Percentiles rank a stretch among this genome's conserved stretches.
Evolutionary conservation across 768 basidiomycete species (phyloP).

Genomic region (Termitomyces sp.): DNA sequence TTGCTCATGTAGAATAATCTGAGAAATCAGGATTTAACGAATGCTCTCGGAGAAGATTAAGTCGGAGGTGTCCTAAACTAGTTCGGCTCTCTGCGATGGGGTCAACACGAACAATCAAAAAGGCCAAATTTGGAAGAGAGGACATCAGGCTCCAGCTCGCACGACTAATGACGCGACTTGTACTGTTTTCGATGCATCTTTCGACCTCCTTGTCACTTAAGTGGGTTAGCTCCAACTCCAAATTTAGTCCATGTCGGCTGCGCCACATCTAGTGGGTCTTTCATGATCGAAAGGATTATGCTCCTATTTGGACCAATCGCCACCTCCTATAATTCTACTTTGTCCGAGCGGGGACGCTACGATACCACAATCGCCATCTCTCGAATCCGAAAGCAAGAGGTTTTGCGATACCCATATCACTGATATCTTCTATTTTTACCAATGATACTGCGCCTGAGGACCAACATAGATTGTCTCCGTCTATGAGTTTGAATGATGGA

Average conservation of each 20-base stretch:
- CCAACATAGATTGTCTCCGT: neutral
- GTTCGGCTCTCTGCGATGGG: neutral
- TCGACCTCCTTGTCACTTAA: neutral
- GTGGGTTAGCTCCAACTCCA: neutral
- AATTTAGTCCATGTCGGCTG: neutral
- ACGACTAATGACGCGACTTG: neutral
- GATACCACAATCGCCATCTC: neutral
- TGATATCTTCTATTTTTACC: neutral
- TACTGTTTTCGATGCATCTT: neutral
- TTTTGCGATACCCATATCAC: neutral
- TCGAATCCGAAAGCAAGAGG: neutral
- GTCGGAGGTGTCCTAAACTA: too few relatives aligned
- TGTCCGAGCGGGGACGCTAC: neutral
- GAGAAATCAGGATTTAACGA: neutral
- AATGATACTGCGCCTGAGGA: neutral
- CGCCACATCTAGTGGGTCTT: neutral
- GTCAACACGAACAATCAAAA: constrained; percentile 6
- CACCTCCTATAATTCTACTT: neutral
- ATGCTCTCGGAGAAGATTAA: neutral
- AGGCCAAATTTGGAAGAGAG: neutral
- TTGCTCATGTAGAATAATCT: constrained; percentile 1
- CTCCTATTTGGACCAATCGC: neutral
- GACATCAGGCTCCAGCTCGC: too few relatives aligned
- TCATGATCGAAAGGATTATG: neutral
- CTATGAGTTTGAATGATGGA: too few relatives aligned